Evolutionary conservation across 2,329 filamentous ascomycete species (phyloP).

Genomic region (Aspergillus sp.): DNA sequence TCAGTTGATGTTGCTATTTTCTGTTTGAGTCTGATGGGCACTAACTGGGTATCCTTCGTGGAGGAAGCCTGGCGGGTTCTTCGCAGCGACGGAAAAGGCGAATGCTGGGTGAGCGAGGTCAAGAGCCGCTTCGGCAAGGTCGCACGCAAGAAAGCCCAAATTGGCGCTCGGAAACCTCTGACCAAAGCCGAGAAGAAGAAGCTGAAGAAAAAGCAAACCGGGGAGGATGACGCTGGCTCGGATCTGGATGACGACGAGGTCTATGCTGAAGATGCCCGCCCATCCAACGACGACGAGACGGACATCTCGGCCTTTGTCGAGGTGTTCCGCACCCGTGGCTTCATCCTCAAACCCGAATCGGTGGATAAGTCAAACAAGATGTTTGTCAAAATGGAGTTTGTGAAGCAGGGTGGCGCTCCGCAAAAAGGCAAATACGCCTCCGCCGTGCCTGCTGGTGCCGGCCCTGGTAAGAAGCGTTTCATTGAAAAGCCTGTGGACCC

Average conservation of each 20-base stretch:
- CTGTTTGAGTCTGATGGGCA: slow-evolving; percentile 96
- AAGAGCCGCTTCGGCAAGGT: slow-evolving; percentile 81
- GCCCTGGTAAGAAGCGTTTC: slow-evolving; percentile 50
- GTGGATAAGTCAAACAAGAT: slow-evolving; percentile 90
- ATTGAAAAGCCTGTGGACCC: slow-evolving; percentile 55
- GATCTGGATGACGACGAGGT: slow-evolving; percentile 54
- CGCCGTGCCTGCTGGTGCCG: slow-evolving; percentile 29
- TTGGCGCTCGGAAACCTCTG: slow-evolving; percentile 35
- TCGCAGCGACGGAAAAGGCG: slow-evolving; percentile 76
- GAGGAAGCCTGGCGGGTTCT: slow-evolving; percentile 93
- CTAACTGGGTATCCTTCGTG: slow-evolving; percentile 95
- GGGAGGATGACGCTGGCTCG: slow-evolving; percentile 40
- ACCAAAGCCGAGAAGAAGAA: slow-evolving; percentile 45
- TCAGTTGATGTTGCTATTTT: slow-evolving; percentile 86
- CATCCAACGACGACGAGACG: slow-evolving; percentile 67
- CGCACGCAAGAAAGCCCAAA: slow-evolving; percentile 40
- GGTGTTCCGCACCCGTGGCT: slow-evolving; percentile 75
- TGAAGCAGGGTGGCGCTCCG: slow-evolving; percentile 71
- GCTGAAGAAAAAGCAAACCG: slow-evolving; percentile 47
- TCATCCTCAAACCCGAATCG: slow-evolving; percentile 70
- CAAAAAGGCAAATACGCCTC: slow-evolving; percentile 68
- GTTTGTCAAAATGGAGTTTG: slow-evolving; percentile 96
- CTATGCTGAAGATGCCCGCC: slow-evolving; percentile 42
- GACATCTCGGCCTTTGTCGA: slow-evolving; percentile 86
- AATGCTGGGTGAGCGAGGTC: slow-evolving; percentile 96